These are phyloP conservation scores for Blepharisma japonicum DNA, from an alignment of 73 alveolate genomes.

Conservation along the genomic window DNA sequence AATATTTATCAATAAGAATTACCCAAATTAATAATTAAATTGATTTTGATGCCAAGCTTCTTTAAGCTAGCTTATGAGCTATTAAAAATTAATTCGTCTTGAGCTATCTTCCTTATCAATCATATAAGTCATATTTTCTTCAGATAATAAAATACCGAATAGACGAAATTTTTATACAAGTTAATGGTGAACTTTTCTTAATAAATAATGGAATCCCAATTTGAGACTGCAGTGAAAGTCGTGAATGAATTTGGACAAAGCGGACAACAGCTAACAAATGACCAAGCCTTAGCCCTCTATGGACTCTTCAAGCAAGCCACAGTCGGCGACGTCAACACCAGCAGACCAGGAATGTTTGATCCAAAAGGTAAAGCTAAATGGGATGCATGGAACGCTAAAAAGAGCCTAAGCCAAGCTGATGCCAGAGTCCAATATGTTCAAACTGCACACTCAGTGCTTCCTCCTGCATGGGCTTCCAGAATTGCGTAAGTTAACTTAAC, in stretches of 20 bases:
- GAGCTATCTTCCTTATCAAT: no score
- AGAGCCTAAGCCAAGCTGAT: slow-evolving; percentile 68
- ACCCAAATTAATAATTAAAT: no score
- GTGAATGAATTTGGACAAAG: slow-evolving; percentile 50
- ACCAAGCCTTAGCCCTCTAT: slow-evolving; percentile 71
- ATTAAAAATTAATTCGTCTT: no score
- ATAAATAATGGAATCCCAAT: not conserved
- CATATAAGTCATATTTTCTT: no score
- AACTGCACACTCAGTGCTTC: slow-evolving; percentile 58
- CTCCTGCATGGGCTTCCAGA: slow-evolving; percentile 51
- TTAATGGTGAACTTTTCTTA: no score
- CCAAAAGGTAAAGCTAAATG: slow-evolving; percentile 88
- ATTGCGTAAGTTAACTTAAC: not conserved
- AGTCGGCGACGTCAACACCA: slow-evolving; percentile 82
- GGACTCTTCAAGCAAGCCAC: slow-evolving; percentile 87
- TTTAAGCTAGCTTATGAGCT: no score
- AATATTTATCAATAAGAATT: no score
- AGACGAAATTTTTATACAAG: no score
- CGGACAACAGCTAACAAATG: slow-evolving; percentile 60
- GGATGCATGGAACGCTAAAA: slow-evolving; percentile 91
- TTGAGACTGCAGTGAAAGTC: slow-evolving; percentile 61
- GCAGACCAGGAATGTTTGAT: slow-evolving; percentile 87
- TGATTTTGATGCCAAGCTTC: no score
- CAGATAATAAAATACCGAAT: no score
- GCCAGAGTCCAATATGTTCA: slow-evolving; percentile 81